phyloP scores from a whole-genome alignment of 176 grass and related monocot genomes.

The Ampelocalamus luodianensis region DNA sequence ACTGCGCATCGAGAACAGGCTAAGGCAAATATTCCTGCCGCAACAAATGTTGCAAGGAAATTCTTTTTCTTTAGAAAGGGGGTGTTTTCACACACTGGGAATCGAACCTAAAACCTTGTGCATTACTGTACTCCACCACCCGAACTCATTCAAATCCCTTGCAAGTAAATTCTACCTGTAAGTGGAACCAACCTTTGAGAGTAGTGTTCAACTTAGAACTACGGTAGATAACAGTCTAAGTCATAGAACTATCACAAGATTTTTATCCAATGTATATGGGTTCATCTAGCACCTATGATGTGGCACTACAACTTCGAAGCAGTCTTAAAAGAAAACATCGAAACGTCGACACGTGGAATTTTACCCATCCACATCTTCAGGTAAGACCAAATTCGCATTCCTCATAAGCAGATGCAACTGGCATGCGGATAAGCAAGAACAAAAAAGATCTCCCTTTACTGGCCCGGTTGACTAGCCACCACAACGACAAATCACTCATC shows the following conservation, averaged over 20 bases:
- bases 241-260: background rate
- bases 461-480: conserved; percentile 24
- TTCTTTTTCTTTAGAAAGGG: background rate
- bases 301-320: background rate
- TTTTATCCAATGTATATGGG: background rate
- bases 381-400: conserved; percentile 40
- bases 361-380: conserved; percentile 8
- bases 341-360: conserved; percentile 10
- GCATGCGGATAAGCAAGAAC: conserved; percentile 49
- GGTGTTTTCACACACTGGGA: background rate
- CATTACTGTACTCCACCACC: background rate
- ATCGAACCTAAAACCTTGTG: background rate
- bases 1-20: too few species aligned
- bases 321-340: background rate
- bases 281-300: too few species aligned
- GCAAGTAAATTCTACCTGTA: background rate
- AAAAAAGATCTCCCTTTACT: conserved; percentile 44
- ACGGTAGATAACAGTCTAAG: background rate
- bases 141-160: background rate
- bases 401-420: conserved; percentile 1
- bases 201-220: too few species aligned
- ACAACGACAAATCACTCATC: conserved; percentile 12
- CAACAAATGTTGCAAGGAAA: background rate
- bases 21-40: background rate
- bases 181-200: background rate